Evolutionary conservation across 179 eudicot genomes (phyloP).

Genomic region (Spinacia oleracea): DNA sequence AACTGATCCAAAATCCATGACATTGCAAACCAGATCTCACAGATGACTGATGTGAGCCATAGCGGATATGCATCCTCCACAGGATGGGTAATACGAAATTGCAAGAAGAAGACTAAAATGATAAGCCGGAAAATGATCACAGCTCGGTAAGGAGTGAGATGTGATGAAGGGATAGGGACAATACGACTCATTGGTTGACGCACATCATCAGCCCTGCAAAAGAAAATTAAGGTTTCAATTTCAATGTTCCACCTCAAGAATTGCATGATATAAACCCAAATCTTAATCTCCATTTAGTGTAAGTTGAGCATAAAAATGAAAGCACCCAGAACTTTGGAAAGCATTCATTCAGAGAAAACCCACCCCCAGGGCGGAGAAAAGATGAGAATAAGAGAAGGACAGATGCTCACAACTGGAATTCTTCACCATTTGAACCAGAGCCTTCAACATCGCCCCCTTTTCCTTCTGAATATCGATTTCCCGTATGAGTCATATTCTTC

Average conservation of each 20-base stretch:
- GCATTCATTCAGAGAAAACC: neutral
- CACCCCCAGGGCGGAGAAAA: neutral
- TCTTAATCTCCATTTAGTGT: neutral
- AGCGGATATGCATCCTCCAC: slow-evolving; percentile 75
- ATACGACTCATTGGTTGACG: slow-evolving; percentile 85
- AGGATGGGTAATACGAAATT: slow-evolving; percentile 72
- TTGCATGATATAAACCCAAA: neutral
- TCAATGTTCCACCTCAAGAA: neutral
- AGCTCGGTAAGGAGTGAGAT: slow-evolving; percentile 70
- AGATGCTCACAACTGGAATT: slow-evolving; percentile 73
- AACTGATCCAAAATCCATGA: slow-evolving; percentile 91
- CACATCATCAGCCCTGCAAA: slow-evolving; percentile 78
- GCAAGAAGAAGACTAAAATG: slow-evolving; percentile 76
- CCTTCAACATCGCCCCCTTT: slow-evolving; percentile 84
- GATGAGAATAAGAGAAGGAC: neutral
- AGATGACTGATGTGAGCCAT: slow-evolving; percentile 73
- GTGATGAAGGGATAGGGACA: slow-evolving; percentile 60
- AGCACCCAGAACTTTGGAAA: neutral
- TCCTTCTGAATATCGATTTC: slow-evolving; percentile 64
- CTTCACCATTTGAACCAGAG: slow-evolving; percentile 95
- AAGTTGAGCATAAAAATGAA: neutral
- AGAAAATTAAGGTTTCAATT: neutral
- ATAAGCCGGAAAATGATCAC: slow-evolving; percentile 76
- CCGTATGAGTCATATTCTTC: slow-evolving; percentile 57
- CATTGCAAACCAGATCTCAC: slow-evolving; percentile 90